Evolutionary conservation across 2,329 filamentous ascomycete genomes (phyloP).

Genomic region (Colletotrichum destructivum): DNA sequence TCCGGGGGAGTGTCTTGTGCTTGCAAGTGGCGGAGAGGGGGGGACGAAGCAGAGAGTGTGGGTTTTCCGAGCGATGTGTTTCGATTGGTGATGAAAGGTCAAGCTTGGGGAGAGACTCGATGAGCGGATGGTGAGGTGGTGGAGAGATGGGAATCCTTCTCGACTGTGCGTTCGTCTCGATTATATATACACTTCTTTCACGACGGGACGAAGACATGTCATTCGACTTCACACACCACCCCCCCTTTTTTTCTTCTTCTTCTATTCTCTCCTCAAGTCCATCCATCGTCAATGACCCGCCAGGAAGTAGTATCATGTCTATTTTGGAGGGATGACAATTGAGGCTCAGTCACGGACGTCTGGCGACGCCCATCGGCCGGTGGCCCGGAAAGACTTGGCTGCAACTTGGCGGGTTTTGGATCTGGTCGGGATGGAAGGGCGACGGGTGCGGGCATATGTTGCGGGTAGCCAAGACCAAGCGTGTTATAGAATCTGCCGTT

Average conservation of each 20-base stretch:
- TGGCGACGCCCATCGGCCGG: constrained; percentile 17
- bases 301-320: constrained; percentile 22
- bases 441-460: neutral
- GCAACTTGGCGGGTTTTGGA: constrained; percentile 38
- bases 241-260: neutral
- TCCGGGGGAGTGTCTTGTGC: neutral
- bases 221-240: neutral
- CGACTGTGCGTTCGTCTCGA: constrained; percentile 22
- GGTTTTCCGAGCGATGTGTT: too few relatives aligned
- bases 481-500: neutral
- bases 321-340: constrained; percentile 21
- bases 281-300: neutral
- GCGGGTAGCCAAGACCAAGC: neutral
- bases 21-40: neutral
- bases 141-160: neutral
- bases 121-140: constrained; percentile 3
- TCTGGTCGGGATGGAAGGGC: constrained; percentile 23
- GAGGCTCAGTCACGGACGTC: constrained; percentile 30
- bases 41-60: too few relatives aligned
- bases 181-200: constrained; percentile 37
- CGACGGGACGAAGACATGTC: neutral
- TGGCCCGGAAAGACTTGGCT: constrained; percentile 36
- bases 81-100: constrained; percentile 6
- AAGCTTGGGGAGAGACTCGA: neutral
- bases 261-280: neutral